Evolutionary conservation across 768 basidiomycete species (phyloP).

Genomic region (Mycena venus): DNA sequence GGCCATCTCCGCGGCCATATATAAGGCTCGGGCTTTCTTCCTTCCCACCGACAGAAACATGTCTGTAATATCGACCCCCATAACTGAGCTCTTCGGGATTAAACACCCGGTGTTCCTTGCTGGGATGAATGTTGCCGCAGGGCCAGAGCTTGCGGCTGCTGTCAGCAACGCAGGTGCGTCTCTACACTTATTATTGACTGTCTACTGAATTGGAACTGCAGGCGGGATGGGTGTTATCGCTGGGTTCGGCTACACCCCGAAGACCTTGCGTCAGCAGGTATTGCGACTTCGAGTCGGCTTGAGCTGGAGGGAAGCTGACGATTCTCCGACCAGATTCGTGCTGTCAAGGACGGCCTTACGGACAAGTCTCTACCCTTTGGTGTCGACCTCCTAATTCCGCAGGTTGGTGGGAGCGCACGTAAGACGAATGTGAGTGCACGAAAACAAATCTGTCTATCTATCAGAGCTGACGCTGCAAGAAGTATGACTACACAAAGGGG

Average conservation of each 20-base stretch:
- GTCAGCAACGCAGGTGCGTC: conserved; percentile 87
- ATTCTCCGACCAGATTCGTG: conserved; percentile 66
- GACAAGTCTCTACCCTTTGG: conserved; percentile 89
- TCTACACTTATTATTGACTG: conserved; percentile 28
- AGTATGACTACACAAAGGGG: conserved; percentile 85
- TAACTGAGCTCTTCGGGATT: conserved; percentile 90
- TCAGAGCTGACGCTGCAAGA: not conserved
- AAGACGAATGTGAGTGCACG: conserved; percentile 83
- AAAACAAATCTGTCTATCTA: not conserved
- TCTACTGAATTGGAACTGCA: conserved; percentile 68
- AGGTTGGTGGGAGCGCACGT: conserved; percentile 89
- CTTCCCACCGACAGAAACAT: conserved; percentile 43
- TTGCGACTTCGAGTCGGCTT: not conserved
- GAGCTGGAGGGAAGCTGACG: conserved; percentile 26
- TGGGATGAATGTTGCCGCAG: conserved; percentile 63
- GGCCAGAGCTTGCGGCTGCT: conserved; percentile 88
- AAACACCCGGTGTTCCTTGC: conserved; percentile 91
- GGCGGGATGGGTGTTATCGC: conserved; percentile 95
- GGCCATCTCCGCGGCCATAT: no score
- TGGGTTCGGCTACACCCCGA: conserved; percentile 89
- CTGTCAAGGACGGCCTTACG: conserved; percentile 79
- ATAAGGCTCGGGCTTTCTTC: no score
- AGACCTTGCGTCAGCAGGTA: conserved; percentile 85
- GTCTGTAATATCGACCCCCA: conserved; percentile 81
- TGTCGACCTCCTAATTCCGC: conserved; percentile 91